Evolutionary conservation across 2,329 filamentous ascomycete species (phyloP).

Genomic region (Fusarium sp.): DNA sequence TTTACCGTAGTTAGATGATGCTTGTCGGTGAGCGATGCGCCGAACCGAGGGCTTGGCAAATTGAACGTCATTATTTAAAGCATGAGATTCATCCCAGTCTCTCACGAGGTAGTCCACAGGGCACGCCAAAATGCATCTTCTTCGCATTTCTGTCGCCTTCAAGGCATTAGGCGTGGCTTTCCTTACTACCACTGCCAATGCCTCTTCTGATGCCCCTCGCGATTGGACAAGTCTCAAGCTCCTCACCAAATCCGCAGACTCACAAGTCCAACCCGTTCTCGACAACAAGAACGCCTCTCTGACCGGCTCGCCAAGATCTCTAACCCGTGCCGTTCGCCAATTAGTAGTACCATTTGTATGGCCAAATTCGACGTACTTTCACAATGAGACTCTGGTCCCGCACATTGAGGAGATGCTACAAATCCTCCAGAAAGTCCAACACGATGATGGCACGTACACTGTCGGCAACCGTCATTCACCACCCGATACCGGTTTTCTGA

Average conservation of each 20-base stretch:
- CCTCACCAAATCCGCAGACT: conserved; percentile 8
- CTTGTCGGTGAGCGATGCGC: conserved; percentile 13
- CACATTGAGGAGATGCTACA: conserved; percentile 20
- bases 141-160: background rate
- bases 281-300: conserved; percentile 9
- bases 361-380: conserved; percentile 16
- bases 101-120: background rate
- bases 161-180: background rate
- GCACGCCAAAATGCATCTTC: background rate
- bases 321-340: conserved; percentile 16
- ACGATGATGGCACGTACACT: conserved; percentile 12
- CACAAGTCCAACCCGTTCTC: background rate
- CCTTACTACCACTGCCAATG: background rate
- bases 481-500: conserved; percentile 21
- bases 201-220: background rate
- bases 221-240: conserved; percentile 13
- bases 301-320: conserved; percentile 8
- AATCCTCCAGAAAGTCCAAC: conserved; percentile 1
- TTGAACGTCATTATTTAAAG: conserved; percentile 1
- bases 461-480: conserved; percentile 27
- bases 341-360: conserved; percentile 17
- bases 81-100: background rate
- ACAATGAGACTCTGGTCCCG: conserved; percentile 8
- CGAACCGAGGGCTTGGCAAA: conserved; percentile 29
- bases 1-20: background rate